These are phyloP conservation scores for Xanthoceras sorbifolium DNA, from an alignment of 345 rosid genomes.

Conservation along the genomic window DNA sequence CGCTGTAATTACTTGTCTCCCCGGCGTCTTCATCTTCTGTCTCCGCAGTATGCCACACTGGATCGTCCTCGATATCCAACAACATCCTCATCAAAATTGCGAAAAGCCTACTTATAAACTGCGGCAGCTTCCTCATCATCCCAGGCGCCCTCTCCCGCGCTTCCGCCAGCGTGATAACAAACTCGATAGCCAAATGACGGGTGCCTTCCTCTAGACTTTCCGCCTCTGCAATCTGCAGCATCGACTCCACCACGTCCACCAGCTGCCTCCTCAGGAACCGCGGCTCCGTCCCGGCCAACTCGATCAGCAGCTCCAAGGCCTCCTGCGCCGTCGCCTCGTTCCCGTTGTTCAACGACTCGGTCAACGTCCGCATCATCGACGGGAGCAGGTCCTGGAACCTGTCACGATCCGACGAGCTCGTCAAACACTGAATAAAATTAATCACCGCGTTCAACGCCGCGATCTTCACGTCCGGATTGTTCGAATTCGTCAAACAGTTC, in stretches of 20 bases:
- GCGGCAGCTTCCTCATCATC: conserved; percentile 98
- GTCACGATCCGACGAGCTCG: conserved; percentile 73
- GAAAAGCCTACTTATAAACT: conserved; percentile 84
- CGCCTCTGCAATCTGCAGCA: conserved; percentile 98
- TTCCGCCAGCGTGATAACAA: conserved; percentile 90
- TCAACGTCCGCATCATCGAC: conserved; percentile 91
- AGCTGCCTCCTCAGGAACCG: conserved; percentile 86
- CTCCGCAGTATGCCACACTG: conserved; percentile 91
- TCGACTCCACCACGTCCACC: conserved; percentile 87
- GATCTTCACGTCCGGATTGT: conserved; percentile 80
- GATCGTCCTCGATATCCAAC: conserved; percentile 90
- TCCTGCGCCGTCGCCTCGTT: conserved; percentile 96
- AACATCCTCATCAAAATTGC: conserved; percentile 90
- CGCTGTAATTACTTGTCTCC: conserved; percentile 85
- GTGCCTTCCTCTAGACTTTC: conserved; percentile 93
- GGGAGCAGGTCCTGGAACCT: conserved; percentile 96
- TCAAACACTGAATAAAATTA: conserved; percentile 85
- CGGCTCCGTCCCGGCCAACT: conserved; percentile 94
- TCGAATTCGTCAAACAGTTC: conserved; percentile 58
- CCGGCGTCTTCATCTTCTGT: conserved; percentile 96
- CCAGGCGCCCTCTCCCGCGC: conserved; percentile 99
- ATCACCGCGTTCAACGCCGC: conserved; percentile 94
- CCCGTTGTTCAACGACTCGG: conserved; percentile 84
- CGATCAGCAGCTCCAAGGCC: conserved; percentile 93
- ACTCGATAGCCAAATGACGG: conserved; percentile 88